phyloP scores from a whole-genome alignment of 139 green algal species.

The Picochlorum sp. region DNA sequence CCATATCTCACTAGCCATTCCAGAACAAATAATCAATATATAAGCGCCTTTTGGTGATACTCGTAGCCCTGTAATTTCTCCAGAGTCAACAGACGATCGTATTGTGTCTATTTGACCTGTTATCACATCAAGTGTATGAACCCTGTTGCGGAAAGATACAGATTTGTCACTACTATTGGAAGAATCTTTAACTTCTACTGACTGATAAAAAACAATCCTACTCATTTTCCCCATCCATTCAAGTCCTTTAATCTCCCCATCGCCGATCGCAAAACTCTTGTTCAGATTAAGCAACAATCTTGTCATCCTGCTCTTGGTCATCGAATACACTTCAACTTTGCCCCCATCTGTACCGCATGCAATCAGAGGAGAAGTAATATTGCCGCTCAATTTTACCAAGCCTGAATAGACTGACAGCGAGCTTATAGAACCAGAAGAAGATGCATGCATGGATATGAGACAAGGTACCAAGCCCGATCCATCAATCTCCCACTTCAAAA shows the following conservation, averaged over 20 bases:
- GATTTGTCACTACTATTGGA: constrained; percentile 44
- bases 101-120: constrained; percentile 17
- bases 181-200: too few relatives aligned
- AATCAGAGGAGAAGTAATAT: background rate
- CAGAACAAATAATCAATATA: constrained; percentile 54
- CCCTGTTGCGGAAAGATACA: constrained; percentile 8
- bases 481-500: background rate
- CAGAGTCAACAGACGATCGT: constrained; percentile 23
- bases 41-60: constrained; percentile 51
- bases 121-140: background rate
- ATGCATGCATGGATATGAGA: background rate
- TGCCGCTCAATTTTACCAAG: background rate
- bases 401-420: background rate
- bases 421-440: background rate
- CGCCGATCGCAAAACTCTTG: constrained; percentile 5
- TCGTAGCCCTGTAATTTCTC: constrained; percentile 45
- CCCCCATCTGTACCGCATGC: background rate
- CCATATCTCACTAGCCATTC: constrained; percentile 67
- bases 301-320: background rate
- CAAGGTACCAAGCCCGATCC: background rate
- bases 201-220: too few relatives aligned
- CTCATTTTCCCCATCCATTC: constrained; percentile 57
- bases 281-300: background rate
- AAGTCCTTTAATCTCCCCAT: constrained; percentile 27
- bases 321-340: background rate